Conservation (phyloP, 305 asterid genomes). For the Solanum chacoense region DNA sequence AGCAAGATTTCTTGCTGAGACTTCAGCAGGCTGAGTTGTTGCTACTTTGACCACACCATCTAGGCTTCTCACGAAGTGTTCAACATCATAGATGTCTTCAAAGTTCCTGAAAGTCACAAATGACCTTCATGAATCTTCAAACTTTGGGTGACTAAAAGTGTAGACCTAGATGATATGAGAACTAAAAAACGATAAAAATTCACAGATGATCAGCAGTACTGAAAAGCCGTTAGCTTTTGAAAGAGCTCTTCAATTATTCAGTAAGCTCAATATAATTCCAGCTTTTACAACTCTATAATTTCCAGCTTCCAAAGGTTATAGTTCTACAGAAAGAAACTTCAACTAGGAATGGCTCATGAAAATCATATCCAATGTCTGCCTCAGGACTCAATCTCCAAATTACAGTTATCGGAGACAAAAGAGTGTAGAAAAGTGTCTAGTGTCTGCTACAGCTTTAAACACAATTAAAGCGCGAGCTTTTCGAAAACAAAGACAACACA, state of each 20-base stretch:
- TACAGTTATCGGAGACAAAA: neutral
- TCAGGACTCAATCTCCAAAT: neutral
- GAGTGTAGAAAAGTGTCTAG: neutral
- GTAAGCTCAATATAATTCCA: neutral
- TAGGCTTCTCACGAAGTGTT: slow-evolving; percentile 23
- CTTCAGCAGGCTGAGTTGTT: slow-evolving; percentile 41
- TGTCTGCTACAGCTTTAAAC: neutral
- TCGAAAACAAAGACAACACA: neutral
- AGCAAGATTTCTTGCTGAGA: slow-evolving; percentile 54
- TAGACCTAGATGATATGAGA: neutral
- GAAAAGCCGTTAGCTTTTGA: neutral
- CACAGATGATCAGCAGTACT: neutral
- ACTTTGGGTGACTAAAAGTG: neutral
- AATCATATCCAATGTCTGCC: neutral
- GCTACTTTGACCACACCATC: slow-evolving; percentile 81
- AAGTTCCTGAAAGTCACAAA: slow-evolving; percentile 23
- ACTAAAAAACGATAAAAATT: neutral
- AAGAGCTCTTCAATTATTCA: neutral
- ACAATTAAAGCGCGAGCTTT: neutral
- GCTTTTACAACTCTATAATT: neutral
- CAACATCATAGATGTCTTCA: slow-evolving; percentile 32
- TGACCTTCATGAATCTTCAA: neutral
- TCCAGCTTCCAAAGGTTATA: neutral
- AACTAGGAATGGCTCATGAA: neutral
- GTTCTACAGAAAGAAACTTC: neutral